A percentile compares a stretch with the other conserved stretches of the same genome.
These are phyloP conservation scores for Russula compacta DNA, from an alignment of 768 basidiomycete species.

Conservation along the genomic window DNA sequence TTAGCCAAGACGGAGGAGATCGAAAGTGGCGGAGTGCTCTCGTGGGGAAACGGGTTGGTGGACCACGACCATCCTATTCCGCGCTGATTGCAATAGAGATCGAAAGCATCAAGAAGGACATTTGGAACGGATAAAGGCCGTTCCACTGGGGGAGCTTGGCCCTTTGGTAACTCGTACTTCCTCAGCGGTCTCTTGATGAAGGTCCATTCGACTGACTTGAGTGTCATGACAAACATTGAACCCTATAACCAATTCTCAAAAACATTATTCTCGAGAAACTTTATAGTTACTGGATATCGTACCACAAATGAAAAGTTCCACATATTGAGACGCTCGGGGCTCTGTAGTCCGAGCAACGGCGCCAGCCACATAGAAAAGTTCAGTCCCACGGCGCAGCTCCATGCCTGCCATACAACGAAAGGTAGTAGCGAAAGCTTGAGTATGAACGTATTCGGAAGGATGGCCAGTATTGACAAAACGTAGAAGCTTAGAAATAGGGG, in stretches of 20 bases:
- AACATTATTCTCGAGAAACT: neutral
- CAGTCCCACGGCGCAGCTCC: neutral
- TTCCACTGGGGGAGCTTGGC: neutral
- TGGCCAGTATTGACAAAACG: neutral
- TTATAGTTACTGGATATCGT: neutral
- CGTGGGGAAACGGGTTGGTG: neutral
- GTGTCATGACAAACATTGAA: neutral
- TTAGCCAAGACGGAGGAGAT: neutral
- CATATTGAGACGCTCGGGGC: neutral
- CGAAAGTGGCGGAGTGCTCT: neutral
- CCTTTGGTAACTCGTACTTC: neutral
- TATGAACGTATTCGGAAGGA: constrained; percentile 1
- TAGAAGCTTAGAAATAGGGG: constrained; percentile 2
- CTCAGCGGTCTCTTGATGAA: neutral
- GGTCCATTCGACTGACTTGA: constrained; percentile 8
- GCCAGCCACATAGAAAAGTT: neutral
- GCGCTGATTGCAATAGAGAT: constrained; percentile 11
- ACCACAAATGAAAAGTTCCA: constrained; percentile 3
- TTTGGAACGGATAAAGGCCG: neutral
- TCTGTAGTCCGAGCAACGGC: neutral
- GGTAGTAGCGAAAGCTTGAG: constrained; percentile 3
- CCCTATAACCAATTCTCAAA: neutral
- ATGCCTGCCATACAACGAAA: neutral
- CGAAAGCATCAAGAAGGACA: constrained; percentile 8
- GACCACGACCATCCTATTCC: constrained; percentile 17